Evolutionary conservation across 768 basidiomycete species (phyloP).

Genomic region (Russula olivacea): DNA sequence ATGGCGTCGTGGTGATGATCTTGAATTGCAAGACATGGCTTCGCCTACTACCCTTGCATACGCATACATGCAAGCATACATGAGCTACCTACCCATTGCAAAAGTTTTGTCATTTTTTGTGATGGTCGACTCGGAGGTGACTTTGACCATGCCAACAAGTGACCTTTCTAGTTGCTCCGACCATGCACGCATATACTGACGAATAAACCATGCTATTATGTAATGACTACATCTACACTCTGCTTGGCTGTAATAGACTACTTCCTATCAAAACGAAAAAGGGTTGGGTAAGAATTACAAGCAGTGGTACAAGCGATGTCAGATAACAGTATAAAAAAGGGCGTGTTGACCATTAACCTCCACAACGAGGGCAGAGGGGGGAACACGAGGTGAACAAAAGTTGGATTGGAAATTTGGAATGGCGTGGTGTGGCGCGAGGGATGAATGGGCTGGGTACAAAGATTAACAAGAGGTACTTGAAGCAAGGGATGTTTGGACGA

Average conservation of each 20-base stretch:
- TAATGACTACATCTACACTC: not conserved
- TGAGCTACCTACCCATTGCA: no score
- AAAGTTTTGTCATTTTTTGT: no score
- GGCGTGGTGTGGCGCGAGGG: not conserved
- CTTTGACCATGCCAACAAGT: no score
- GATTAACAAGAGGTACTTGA: not conserved
- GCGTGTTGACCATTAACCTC: slow-evolving; percentile 2
- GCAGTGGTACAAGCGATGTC: not conserved
- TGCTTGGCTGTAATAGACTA: not conserved
- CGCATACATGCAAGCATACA: no score
- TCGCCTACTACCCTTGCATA: no score
- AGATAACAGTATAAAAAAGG: not conserved
- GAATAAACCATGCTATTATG: not conserved
- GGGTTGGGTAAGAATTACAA: not conserved
- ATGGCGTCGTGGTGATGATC: no score
- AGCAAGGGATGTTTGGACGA: no score
- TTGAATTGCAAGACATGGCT: no score
- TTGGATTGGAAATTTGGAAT: not conserved
- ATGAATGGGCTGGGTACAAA: not conserved
- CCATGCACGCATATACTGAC: not conserved
- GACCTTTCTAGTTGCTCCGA: not conserved
- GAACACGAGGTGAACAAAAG: not conserved
- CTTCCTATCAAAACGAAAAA: not conserved
- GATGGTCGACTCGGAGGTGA: no score
- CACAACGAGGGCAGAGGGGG: not conserved